Base-by-base conservation (phyloP, 306 rosid genomes). In the Myrica gale region DNA sequence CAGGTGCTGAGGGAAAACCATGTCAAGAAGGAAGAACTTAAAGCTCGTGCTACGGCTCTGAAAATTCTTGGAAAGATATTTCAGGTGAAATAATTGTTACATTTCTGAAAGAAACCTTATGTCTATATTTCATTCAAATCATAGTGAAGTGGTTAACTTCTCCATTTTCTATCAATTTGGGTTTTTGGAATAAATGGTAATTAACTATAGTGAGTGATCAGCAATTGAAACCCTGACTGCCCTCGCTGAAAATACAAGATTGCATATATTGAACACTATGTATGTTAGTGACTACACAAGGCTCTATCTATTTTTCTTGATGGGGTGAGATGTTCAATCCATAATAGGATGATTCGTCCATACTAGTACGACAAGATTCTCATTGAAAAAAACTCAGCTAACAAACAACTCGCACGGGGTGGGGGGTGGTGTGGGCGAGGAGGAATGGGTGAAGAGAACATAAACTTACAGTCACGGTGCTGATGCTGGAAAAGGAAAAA, bases 61-160 rank as follows among this genome's bases (percentile, higher is more conserved):
- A 95, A 92, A 83, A 76, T 85, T 69, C 90, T 95, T 60, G 99
- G 99, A 66, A 90, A 85, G 82, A 87, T 84, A 86, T 92, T 90
- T 79, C 96, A 89, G 96, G 95, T 95, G 76, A 76, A 58, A 63
- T 63, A 50, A 51, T 48, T 72, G 44, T 61, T 62, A 65, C 73
- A 15, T 23, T 13, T 41, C 46, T n/a, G 26, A 45, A 51, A 50
- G 32, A 66, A 41, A 62, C 61, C 66, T 50, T 52, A 6, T 50
- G 43, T 63, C 63, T 57, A n/a, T 54, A 23, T 43, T 69, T 32
- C 37, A 32, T 32, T 2, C 37, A 32, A 32, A 3, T 32, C 3
- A 26, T 26, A 26, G 32, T 26, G 32, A 26, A 26, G 32, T 26
- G 32, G 32, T 26, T 26, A 32, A 32, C 37, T 32, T 32, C 37